Evolutionary conservation across 495 filamentous ascomycete genomes (phyloP).

Genomic region (Oleoguttula mirabilis): DNA sequence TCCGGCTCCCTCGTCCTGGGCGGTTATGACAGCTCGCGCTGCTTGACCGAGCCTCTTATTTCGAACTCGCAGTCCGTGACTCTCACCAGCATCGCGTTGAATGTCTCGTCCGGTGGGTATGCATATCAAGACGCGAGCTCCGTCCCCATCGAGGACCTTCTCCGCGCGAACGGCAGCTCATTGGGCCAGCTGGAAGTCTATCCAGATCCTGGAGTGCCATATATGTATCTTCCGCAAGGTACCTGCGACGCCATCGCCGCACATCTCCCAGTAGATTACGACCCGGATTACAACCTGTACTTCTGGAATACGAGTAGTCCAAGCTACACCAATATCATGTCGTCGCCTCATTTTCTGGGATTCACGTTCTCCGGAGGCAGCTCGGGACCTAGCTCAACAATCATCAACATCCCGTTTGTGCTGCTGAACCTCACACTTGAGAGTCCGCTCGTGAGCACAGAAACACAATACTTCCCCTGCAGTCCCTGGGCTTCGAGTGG

Average conservation of each 20-base stretch:
- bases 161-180: background rate
- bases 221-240: slow-evolving; percentile 37
- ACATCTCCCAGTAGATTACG: slow-evolving; percentile 36
- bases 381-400: slow-evolving; percentile 27
- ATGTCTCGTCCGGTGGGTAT: background rate
- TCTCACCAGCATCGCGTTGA: slow-evolving; percentile 23
- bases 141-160: background rate
- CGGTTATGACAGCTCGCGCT: slow-evolving; percentile 41
- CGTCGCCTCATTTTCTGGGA: slow-evolving; percentile 37
- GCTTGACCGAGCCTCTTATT: slow-evolving; percentile 9
- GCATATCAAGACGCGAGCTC: background rate
- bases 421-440: slow-evolving; percentile 42
- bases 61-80: slow-evolving; percentile 16
- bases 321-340: slow-evolving; percentile 34
- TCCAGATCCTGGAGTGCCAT: slow-evolving; percentile 33
- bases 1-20: slow-evolving; percentile 37
- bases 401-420: slow-evolving; percentile 43
- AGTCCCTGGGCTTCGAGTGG: slow-evolving; percentile 22
- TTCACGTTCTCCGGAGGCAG: slow-evolving; percentile 36
- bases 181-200: background rate
- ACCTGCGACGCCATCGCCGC: slow-evolving; percentile 40
- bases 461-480: slow-evolving; percentile 44
- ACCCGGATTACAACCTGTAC: slow-evolving; percentile 34
- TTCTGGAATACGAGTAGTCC: slow-evolving; percentile 38
- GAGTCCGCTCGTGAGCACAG: slow-evolving; percentile 33